These are phyloP conservation scores for Coffea eugenioides DNA, from an alignment of 257 asterid genomes.

Conservation along the genomic window DNA sequence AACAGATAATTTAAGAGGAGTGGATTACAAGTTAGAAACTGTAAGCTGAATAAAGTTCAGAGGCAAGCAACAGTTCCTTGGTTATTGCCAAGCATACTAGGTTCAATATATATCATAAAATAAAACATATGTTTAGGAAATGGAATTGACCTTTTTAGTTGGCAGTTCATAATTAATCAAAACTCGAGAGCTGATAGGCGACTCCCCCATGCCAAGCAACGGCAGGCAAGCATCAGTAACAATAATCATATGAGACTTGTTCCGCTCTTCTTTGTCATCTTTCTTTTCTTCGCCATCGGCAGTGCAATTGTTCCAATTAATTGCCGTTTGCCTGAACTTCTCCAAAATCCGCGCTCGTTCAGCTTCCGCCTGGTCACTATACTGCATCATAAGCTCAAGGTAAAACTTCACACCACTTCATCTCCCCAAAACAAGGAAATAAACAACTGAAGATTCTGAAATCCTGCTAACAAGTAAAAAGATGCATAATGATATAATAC, in stretches of 20 bases:
- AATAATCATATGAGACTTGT: conserved; percentile 62
- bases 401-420: background rate
- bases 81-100: no score
- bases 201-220: conserved; percentile 62
- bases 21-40: no score
- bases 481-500: conserved; percentile 24
- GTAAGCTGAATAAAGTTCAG: no score
- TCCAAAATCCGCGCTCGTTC: conserved; percentile 60
- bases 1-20: no score
- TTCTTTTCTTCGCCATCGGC: conserved; percentile 44
- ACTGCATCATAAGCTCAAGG: conserved; percentile 32
- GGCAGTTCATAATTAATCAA: conserved; percentile 88
- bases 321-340: conserved; percentile 54
- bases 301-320: conserved; percentile 61
- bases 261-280: conserved; percentile 42
- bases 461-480: no score
- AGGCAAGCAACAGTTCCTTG: background rate
- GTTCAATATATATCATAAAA: background rate
- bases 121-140: background rate
- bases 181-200: conserved; percentile 56
- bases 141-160: conserved; percentile 56
- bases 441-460: background rate
- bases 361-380: conserved; percentile 74
- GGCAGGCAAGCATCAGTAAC: conserved; percentile 95
- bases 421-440: background rate